Evolutionary conservation across 1,139 yeast species (phyloP).

Genomic region (Pichia sp.): DNA sequence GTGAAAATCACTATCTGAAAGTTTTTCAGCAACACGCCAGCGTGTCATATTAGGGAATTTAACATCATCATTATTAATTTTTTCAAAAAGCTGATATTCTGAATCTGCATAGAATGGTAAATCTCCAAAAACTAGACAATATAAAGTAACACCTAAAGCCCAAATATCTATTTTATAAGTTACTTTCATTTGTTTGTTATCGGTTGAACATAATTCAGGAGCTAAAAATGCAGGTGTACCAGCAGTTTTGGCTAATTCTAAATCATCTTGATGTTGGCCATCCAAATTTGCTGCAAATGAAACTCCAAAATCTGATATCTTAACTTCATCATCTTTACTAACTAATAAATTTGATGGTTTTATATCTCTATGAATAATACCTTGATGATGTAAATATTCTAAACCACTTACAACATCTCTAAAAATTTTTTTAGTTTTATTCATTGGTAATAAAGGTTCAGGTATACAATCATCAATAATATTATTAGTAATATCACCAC

Average conservation of each 20-base stretch:
- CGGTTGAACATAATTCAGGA: conserved; percentile 64
- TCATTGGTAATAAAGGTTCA: conserved; percentile 57
- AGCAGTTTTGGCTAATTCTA: conserved; percentile 83
- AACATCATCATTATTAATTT: conserved; percentile 61
- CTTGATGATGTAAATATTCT: conserved; percentile 89
- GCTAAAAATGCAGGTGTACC: conserved; percentile 88
- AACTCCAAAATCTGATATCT: conserved; percentile 95
- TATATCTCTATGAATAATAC: conserved; percentile 93
- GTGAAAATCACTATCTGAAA: conserved; percentile 41
- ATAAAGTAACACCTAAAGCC: conserved; percentile 94
- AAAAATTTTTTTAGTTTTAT: conserved; percentile 63
- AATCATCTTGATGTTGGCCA: conserved; percentile 60
- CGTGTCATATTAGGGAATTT: conserved; percentile 48
- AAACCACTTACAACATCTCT: conserved; percentile 85
- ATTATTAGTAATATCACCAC: conserved; percentile 9
- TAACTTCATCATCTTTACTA: conserved; percentile 66
- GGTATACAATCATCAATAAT: conserved; percentile 13
- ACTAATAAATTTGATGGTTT: conserved; percentile 92
- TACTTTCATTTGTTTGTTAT: conserved; percentile 37
- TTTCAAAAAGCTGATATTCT: conserved; percentile 81
- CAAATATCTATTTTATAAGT: conserved; percentile 85
- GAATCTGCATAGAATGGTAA: conserved; percentile 89
- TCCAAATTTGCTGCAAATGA: conserved; percentile 67
- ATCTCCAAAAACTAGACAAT: conserved; percentile 80
- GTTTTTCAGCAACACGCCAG: conserved; percentile 36